Percentiles rank a stretch among this genome's conserved stretches.
phyloP scores from a whole-genome alignment of 139 green algal species.

The Edaphochlamys debaryana region DNA sequence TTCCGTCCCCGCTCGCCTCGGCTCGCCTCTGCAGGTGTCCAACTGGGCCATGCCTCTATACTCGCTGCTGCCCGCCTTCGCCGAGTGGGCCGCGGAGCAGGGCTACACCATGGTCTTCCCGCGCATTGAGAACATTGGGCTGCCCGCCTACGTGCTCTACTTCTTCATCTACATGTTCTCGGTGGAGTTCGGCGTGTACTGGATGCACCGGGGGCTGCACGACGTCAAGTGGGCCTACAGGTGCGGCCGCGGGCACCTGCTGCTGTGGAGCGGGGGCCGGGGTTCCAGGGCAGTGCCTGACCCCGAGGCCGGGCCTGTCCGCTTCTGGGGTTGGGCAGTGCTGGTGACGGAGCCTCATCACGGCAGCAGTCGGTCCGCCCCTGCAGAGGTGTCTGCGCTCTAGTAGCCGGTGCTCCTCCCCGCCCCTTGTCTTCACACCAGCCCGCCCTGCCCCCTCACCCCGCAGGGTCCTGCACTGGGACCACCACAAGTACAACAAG shows the following conservation, averaged over 20 bases:
- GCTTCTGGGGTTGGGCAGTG: no score
- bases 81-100: constrained; percentile 81
- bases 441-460: no score
- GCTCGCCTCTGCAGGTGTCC: constrained; percentile 72
- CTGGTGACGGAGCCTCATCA: no score
- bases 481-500: constrained; percentile 99
- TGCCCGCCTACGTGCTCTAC: constrained; percentile 73
- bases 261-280: neutral
- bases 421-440: no score
- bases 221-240: constrained; percentile 79
- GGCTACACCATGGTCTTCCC: constrained; percentile 89
- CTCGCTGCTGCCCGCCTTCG: constrained; percentile 79
- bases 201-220: constrained; percentile 92
- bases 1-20: neutral
- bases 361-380: no score
- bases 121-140: constrained; percentile 77
- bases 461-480: constrained; percentile 77
- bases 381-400: no score
- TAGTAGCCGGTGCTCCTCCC: no score
- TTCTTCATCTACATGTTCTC: constrained; percentile 90
- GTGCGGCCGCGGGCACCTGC: constrained; percentile 30
- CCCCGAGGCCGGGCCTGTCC: no score
- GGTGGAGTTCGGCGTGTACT: constrained; percentile 97
- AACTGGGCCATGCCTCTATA: constrained; percentile 88
- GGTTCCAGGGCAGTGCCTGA: no score